Percentiles rank a stretch among this genome's conserved stretches.
Conservation (phyloP, 2,329 filamentous ascomycete species). For the Colletotrichum abscissum region DNA sequence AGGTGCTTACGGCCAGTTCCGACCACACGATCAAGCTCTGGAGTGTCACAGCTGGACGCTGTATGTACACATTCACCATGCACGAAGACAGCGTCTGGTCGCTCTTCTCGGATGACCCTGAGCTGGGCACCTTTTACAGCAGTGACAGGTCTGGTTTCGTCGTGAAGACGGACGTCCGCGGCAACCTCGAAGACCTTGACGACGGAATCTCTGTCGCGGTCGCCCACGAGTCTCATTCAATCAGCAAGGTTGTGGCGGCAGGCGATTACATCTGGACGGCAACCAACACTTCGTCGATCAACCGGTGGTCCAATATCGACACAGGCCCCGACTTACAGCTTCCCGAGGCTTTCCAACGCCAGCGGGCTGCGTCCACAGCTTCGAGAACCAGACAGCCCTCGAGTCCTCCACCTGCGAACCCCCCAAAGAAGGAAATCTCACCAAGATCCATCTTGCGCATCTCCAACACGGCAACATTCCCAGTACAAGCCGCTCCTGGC, state of each 20-base stretch:
- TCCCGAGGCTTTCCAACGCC: conserved; percentile 63
- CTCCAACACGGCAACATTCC: conserved; percentile 85
- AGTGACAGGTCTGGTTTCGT: conserved; percentile 91
- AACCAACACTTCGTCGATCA: conserved; percentile 90
- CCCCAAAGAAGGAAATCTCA: conserved; percentile 74
- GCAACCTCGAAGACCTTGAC: conserved; percentile 75
- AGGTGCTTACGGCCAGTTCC: conserved; percentile 91
- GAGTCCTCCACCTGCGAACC: conserved; percentile 46
- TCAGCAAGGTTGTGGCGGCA: conserved; percentile 74
- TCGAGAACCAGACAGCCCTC: conserved; percentile 40
- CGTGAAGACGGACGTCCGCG: conserved; percentile 93
- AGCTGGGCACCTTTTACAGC: conserved; percentile 92
- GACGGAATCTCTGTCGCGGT: conserved; percentile 92
- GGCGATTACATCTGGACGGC: conserved; percentile 90
- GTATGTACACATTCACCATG: conserved; percentile 99
- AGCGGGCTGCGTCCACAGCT: conserved; percentile 56
- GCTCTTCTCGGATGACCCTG: conserved; percentile 87
- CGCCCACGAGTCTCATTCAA: conserved; percentile 89
- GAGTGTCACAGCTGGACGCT: conserved; percentile 94
- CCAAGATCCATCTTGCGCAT: conserved; percentile 82
- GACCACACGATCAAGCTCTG: conserved; percentile 98
- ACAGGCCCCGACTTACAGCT: conserved; percentile 78
- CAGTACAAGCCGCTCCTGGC: conserved; percentile 64
- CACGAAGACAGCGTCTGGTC: conserved; percentile 99
- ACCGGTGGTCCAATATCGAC: conserved; percentile 89